Evolutionary conservation across 164 flowering plant genomes (phyloP).

Genomic region (Houttuynia cordata): DNA sequence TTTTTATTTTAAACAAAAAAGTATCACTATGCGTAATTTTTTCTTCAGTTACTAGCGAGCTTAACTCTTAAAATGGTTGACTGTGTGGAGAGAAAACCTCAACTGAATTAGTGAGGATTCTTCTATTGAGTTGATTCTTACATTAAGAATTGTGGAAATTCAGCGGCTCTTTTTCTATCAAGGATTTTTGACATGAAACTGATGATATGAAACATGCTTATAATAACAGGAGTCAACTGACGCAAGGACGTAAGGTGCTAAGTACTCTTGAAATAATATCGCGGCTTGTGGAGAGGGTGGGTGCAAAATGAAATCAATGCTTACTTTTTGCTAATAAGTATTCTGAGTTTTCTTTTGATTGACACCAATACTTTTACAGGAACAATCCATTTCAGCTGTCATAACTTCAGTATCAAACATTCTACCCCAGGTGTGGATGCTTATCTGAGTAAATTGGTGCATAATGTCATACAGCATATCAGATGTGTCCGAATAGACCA

Average conservation of each 20-base stretch:
- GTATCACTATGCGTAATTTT: neutral
- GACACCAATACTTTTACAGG: slow-evolving; percentile 30
- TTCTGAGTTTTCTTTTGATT: too few relatives aligned
- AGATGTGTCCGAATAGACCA: too few relatives aligned
- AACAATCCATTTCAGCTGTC: slow-evolving; percentile 82
- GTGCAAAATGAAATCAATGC: neutral
- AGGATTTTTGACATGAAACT: too few relatives aligned
- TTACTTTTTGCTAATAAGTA: too few relatives aligned
- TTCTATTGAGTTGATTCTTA: too few relatives aligned
- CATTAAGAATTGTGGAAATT: too few relatives aligned
- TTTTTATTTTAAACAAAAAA: slow-evolving; percentile 13
- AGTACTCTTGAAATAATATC: slow-evolving; percentile 61
- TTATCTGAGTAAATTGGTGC: too few relatives aligned
- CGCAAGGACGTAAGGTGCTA: slow-evolving; percentile 83
- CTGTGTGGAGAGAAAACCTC: neutral
- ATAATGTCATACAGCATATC: too few relatives aligned
- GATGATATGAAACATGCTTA: neutral
- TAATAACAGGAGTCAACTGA: slow-evolving; percentile 57
- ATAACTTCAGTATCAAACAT: slow-evolving; percentile 74
- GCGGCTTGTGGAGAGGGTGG: slow-evolving; percentile 75
- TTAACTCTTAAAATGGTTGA: neutral
- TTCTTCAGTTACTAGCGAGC: neutral
- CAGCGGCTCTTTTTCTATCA: too few relatives aligned
- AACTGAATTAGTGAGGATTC: too few relatives aligned
- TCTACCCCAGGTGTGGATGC: slow-evolving; percentile 67